phyloP scores from a whole-genome alignment of 2,329 filamentous ascomycete species.

The Diaporthe longicolla region DNA sequence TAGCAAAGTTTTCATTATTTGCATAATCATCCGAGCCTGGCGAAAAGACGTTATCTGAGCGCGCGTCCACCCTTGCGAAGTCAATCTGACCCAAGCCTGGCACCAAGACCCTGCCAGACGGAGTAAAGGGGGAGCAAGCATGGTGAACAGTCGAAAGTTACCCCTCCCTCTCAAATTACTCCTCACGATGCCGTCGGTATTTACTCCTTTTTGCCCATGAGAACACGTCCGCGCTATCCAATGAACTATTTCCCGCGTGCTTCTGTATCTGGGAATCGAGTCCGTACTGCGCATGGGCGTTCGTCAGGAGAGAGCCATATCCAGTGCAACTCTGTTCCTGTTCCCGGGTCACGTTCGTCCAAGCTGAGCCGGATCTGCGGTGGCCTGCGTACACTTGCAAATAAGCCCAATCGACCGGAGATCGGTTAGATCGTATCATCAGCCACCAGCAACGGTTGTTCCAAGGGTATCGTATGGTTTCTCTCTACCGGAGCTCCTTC shows the following conservation, averaged over 20 bases:
- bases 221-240: neutral
- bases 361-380: neutral
- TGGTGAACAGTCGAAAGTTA: neutral
- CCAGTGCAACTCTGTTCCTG: neutral
- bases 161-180: neutral
- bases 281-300: neutral
- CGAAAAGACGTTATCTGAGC: neutral
- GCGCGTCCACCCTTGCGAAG: constrained; percentile 5
- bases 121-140: neutral
- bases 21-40: neutral
- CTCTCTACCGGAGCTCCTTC: neutral
- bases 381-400: neutral
- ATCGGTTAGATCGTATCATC: neutral
- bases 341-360: neutral
- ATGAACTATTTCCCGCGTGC: neutral
- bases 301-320: neutral
- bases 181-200: neutral
- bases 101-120: neutral
- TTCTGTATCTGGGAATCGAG: neutral
- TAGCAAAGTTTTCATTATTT: neutral
- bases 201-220: constrained; percentile 16
- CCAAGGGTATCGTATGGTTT: neutral
- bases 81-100: neutral
- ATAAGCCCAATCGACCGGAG: neutral
- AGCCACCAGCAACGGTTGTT: neutral